A percentile compares a stretch with the other conserved stretches of the same genome.
Conservation (phyloP, 2,329 filamentous ascomycete species). For the Alternaria sp. region DNA sequence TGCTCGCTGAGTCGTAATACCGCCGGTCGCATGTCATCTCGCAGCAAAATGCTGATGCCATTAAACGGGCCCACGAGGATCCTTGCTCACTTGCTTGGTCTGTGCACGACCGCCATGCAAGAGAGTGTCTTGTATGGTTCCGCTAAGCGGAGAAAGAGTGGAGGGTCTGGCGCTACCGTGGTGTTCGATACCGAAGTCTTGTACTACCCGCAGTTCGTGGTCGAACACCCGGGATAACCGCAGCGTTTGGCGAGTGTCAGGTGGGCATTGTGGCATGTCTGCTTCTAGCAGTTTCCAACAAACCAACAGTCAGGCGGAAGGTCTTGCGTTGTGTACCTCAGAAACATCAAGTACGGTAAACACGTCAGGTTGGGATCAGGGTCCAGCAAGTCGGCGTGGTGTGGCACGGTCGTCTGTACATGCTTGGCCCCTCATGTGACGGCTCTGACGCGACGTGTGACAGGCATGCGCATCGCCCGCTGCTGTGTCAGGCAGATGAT, state of each 20-base stretch:
- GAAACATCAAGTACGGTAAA: slow-evolving; percentile 15
- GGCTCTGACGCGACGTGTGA: slow-evolving; percentile 1
- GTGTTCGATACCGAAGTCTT: slow-evolving; percentile 33
- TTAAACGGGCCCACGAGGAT: slow-evolving; percentile 25
- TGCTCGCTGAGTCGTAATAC: not conserved
- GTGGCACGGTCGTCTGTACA: slow-evolving; percentile 27
- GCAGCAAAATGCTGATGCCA: slow-evolving; percentile 27
- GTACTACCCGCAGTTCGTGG: slow-evolving; percentile 22
- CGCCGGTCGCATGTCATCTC: slow-evolving; percentile 28
- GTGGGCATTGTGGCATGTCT: slow-evolving; percentile 9
- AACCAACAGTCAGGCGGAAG: not conserved
- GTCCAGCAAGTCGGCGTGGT: slow-evolving; percentile 20
- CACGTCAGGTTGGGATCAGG: slow-evolving; percentile 22
- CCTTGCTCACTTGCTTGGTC: slow-evolving; percentile 24
- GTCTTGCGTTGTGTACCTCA: no score
- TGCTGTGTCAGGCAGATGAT: slow-evolving; percentile 1
- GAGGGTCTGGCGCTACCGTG: slow-evolving; percentile 29
- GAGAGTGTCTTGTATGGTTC: slow-evolving; percentile 24
- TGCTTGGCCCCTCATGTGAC: slow-evolving; percentile 30
- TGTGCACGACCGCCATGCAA: slow-evolving; percentile 26
- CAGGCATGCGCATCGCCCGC: no score
- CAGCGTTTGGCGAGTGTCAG: slow-evolving; percentile 21
- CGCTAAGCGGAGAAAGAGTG: slow-evolving; percentile 32
- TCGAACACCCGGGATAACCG: slow-evolving; percentile 32
- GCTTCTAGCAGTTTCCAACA: not conserved